Evolutionary conservation across 2,329 filamentous ascomycete genomes (phyloP).

Genomic region (Xylaria sp.): DNA sequence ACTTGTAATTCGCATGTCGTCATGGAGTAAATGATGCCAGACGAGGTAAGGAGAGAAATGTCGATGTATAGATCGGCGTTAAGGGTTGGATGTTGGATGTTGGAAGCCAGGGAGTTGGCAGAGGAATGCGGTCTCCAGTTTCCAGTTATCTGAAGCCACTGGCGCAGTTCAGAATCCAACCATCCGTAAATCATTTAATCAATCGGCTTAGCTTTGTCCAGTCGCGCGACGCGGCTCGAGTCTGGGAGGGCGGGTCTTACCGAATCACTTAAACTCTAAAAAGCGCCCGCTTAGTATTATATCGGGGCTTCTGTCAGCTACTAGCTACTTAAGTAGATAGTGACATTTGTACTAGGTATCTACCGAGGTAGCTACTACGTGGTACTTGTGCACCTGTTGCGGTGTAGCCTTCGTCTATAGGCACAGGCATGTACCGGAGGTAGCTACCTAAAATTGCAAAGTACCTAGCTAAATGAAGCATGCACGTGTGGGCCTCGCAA

Average conservation of each 20-base stretch:
- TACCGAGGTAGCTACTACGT: neutral
- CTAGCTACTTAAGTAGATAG: no score
- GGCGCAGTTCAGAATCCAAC: slow-evolving; percentile 33
- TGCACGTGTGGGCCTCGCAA: neutral
- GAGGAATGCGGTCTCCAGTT: neutral
- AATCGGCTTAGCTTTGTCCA: slow-evolving; percentile 20
- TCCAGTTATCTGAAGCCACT: slow-evolving; percentile 6
- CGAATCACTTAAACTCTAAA: neutral
- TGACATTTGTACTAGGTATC: no score
- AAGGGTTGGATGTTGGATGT: neutral
- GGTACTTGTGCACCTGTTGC: neutral
- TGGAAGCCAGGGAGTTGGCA: neutral
- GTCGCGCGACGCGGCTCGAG: slow-evolving; percentile 48
- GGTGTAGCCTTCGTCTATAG: neutral
- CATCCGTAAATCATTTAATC: slow-evolving; percentile 1
- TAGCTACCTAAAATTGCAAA: neutral
- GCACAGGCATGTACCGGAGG: neutral
- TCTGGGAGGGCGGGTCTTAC: slow-evolving; percentile 32
- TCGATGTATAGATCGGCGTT: neutral
- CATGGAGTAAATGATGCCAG: slow-evolving; percentile 27
- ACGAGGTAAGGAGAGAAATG: neutral
- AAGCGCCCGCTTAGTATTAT: neutral
- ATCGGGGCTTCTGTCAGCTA: neutral
- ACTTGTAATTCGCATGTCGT: slow-evolving; percentile 48
- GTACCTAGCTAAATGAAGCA: no score